phyloP scores from a whole-genome alignment of 345 rosid species.

The Populus pruinosa region DNA sequence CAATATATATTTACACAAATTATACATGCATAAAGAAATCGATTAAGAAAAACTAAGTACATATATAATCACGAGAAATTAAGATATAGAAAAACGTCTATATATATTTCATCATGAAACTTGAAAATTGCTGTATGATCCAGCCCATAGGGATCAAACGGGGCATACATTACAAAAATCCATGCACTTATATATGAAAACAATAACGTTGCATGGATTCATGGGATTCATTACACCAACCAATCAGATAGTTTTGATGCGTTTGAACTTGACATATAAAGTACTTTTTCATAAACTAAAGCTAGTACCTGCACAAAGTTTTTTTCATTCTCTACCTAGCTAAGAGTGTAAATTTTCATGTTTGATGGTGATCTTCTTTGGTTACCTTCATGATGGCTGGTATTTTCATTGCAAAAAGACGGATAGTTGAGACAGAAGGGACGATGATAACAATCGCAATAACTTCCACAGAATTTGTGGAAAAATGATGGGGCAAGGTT shows the following conservation, averaged over 20 bases:
- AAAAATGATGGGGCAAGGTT: conserved; percentile 2
- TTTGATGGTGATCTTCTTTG: not conserved
- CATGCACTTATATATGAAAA: not conserved
- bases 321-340: not conserved
- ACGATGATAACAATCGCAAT: not conserved
- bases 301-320: not conserved
- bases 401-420: not conserved
- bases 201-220: too few relatives aligned
- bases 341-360: not conserved
- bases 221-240: too few relatives aligned
- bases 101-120: not conserved
- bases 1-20: not conserved
- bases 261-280: not conserved
- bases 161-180: not conserved
- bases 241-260: not conserved
- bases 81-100: too few relatives aligned
- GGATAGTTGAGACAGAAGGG: not conserved
- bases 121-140: not conserved
- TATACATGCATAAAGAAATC: not conserved
- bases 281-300: not conserved
- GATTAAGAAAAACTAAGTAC: too few relatives aligned
- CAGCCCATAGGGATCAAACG: not conserved
- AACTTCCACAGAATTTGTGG: conserved; percentile 1
- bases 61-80: not conserved
- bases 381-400: conserved; percentile 6